Percentiles rank a stretch among this genome's conserved stretches.
Conservation (phyloP, 2,329 filamentous ascomycete genomes). For the Harringtonia lauricola region DNA sequence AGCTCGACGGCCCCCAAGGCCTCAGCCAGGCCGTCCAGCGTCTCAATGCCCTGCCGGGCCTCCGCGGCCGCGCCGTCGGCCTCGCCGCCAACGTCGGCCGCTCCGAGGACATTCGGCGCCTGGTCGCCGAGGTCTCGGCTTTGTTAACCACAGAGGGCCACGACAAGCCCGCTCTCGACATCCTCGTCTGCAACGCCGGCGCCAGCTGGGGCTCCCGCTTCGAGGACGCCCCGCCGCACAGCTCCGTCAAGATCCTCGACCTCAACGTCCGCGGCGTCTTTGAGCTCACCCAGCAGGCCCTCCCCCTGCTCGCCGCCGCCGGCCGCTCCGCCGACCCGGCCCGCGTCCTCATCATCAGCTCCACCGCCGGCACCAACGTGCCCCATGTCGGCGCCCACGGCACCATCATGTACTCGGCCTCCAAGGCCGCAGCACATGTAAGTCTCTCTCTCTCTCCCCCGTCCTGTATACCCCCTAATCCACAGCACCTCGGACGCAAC, state of each 20-base stretch:
- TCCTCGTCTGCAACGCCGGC: constrained; percentile 99
- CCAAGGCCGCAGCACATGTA: constrained; percentile 86
- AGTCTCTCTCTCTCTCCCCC: no score
- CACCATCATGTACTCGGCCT: constrained; percentile 94
- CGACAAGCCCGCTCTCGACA: constrained; percentile 86
- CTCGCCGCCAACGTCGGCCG: no score
- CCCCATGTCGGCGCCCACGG: constrained; percentile 94
- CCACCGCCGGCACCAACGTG: constrained; percentile 83
- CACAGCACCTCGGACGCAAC: constrained; percentile 75
- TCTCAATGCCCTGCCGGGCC: no score
- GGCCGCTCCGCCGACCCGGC: constrained; percentile 87
- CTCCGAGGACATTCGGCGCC: no score
- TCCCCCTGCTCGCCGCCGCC: constrained; percentile 84
- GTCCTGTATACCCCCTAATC: no score
- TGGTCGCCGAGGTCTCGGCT: no score
- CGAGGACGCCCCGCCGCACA: constrained; percentile 88
- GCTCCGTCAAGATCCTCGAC: constrained; percentile 90
- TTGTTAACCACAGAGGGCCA: constrained; percentile 99
- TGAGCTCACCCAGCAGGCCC: constrained; percentile 88
- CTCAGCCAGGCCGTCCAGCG: no score
- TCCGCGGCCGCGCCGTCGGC: no score
- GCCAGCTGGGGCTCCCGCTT: constrained; percentile 78
- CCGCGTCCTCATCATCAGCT: constrained; percentile 87
- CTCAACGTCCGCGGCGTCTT: constrained; percentile 89
- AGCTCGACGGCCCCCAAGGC: no score